Conservation (phyloP, 441 rosid species). For the Jatropha podagrica region DNA sequence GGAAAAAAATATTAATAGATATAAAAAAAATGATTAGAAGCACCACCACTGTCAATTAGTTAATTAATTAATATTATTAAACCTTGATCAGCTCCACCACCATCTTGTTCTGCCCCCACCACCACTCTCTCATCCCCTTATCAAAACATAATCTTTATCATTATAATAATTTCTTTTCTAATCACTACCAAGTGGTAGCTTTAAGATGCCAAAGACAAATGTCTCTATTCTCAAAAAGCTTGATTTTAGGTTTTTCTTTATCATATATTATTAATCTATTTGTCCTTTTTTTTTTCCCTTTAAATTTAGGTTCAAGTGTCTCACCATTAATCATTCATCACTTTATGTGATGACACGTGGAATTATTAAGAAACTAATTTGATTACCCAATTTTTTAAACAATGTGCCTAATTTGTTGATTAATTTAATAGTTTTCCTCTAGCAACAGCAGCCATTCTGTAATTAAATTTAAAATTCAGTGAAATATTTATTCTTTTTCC, state of each 20-base stretch:
- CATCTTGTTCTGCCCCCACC: constrained; percentile 11
- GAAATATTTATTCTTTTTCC: too few species aligned
- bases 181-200: constrained; percentile 9
- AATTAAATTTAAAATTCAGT: too few species aligned
- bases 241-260: constrained; percentile 2
- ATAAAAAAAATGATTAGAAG: neutral
- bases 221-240: constrained; percentile 5
- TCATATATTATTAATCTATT: constrained; percentile 1
- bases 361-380: neutral
- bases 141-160: constrained; percentile 2
- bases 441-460: too few species aligned
- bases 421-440: too few species aligned
- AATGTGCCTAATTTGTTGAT: too few species aligned
- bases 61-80: neutral
- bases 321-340: constrained; percentile 7
- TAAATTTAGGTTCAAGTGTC: constrained; percentile 24
- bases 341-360: constrained; percentile 22
- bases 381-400: neutral
- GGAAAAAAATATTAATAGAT: too few species aligned
- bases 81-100: constrained; percentile 17
- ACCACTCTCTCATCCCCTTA: constrained; percentile 7
- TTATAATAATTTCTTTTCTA: neutral
- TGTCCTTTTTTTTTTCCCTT: neutral
- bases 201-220: constrained; percentile 15
- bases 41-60: constrained; percentile 26